phyloP scores from a whole-genome alignment of 352 stramenopile species.

The Globisporangium nagaii region DNA sequence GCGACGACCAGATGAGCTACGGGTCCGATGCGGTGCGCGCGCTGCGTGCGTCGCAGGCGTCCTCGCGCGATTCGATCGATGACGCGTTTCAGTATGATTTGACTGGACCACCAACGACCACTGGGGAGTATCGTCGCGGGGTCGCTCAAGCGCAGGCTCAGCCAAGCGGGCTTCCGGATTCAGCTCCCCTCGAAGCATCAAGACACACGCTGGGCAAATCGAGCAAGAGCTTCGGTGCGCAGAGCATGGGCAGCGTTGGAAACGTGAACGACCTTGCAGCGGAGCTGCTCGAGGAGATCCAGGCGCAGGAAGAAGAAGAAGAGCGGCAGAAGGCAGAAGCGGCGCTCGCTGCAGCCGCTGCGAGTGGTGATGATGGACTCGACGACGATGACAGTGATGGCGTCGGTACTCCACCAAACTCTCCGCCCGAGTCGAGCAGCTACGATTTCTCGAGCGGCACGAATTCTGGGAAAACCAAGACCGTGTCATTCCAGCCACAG shows the following conservation, averaged over 20 bases:
- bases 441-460: slow-evolving; percentile 3
- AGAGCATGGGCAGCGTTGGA: slow-evolving; percentile 24
- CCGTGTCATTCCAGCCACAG: slow-evolving; percentile 9
- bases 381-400: slow-evolving; percentile 9
- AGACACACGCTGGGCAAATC: slow-evolving; percentile 6
- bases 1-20: slow-evolving; percentile 27
- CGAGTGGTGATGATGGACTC: slow-evolving; percentile 1
- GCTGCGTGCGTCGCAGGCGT: slow-evolving; percentile 41
- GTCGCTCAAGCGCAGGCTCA: neutral
- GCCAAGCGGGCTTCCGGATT: neutral
- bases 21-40: slow-evolving; percentile 36
- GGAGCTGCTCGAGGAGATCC: slow-evolving; percentile 42
- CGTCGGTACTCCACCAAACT: slow-evolving; percentile 10
- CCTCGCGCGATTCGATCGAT: slow-evolving; percentile 72
- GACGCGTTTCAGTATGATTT: slow-evolving; percentile 45
- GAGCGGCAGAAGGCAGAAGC: slow-evolving; percentile 17
- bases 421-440: slow-evolving; percentile 9
- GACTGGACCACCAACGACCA: neutral
- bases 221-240: slow-evolving; percentile 18
- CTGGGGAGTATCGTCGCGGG: neutral
- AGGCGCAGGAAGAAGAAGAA: slow-evolving; percentile 36
- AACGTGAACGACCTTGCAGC: slow-evolving; percentile 36
- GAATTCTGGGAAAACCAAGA: slow-evolving; percentile 7
- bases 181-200: neutral
- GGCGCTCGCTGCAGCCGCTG: slow-evolving; percentile 8